Evolutionary conservation across 1,284 basidiomycete genomes (phyloP).

Genomic region (Puccinia brachypodii): DNA sequence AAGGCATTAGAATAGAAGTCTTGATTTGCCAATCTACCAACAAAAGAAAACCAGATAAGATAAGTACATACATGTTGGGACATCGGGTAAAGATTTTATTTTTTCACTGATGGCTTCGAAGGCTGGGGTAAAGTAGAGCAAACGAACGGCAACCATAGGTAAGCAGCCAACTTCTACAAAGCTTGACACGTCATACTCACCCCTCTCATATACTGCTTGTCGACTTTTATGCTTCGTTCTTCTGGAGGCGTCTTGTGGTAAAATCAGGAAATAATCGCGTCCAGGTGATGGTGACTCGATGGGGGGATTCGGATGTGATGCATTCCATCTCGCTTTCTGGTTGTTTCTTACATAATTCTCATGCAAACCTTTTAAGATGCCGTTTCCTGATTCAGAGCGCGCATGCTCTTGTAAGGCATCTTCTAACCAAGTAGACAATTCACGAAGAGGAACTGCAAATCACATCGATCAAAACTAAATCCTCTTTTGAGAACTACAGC

Average conservation of each 20-base stretch:
- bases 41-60: neutral
- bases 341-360: constrained; percentile 6
- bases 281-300: constrained; percentile 31
- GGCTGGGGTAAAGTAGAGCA: constrained; percentile 11
- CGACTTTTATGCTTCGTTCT: constrained; percentile 42
- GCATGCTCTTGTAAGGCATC: constrained; percentile 40
- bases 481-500: neutral
- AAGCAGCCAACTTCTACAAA: neutral
- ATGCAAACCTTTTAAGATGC: constrained; percentile 14
- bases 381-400: constrained; percentile 15
- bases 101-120: constrained; percentile 36
- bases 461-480: neutral
- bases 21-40: neutral
- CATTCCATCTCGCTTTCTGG: constrained; percentile 25
- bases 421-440: constrained; percentile 32
- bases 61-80: constrained; percentile 34
- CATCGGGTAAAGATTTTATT: constrained; percentile 35
- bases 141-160: neutral
- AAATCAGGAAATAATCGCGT: constrained; percentile 24
- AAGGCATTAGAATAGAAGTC: neutral
- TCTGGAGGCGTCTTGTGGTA: constrained; percentile 28
- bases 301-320: neutral
- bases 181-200: neutral
- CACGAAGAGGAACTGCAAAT: constrained; percentile 33
- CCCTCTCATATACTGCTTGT: constrained; percentile 39